Percentiles rank a stretch among this genome's conserved stretches.
Conservation (phyloP, 2,329 filamentous ascomycete species). For the Penicillium sp. region DNA sequence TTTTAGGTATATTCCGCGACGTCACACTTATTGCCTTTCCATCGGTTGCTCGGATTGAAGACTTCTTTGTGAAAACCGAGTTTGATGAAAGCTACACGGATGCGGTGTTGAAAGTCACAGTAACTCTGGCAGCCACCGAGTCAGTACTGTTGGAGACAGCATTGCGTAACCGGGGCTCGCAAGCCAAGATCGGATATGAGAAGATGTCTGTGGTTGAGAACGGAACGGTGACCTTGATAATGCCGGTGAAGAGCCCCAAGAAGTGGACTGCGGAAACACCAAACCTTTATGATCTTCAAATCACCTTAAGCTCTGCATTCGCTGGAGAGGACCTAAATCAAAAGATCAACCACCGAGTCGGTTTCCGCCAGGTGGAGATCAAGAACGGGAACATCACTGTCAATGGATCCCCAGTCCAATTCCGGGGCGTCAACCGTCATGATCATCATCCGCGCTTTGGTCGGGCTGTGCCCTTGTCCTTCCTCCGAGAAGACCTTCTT, state of each 20-base stretch:
- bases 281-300: slow-evolving; percentile 56
- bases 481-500: slow-evolving; percentile 63
- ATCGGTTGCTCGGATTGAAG: background rate
- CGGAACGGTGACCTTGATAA: slow-evolving; percentile 34
- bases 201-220: background rate
- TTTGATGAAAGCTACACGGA: background rate
- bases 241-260: slow-evolving; percentile 50
- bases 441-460: slow-evolving; percentile 68
- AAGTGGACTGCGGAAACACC: slow-evolving; percentile 71
- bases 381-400: slow-evolving; percentile 51
- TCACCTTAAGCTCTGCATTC: slow-evolving; percentile 15
- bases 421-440: slow-evolving; percentile 68
- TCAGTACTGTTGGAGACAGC: background rate
- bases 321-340: slow-evolving; percentile 21
- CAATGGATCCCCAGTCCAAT: slow-evolving; percentile 61
- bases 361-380: background rate
- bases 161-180: background rate
- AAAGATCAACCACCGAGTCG: background rate
- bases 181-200: background rate
- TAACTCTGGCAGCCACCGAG: background rate
- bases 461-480: slow-evolving; percentile 63
- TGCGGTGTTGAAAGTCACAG: background rate
- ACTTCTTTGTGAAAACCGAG: background rate
- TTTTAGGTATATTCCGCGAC: background rate
- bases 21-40: background rate